Percentiles rank a stretch among this genome's conserved stretches.
Evolutionary conservation across 73 alveolate species (phyloP).

Genomic region (Tetrahymena elliotti): DNA sequence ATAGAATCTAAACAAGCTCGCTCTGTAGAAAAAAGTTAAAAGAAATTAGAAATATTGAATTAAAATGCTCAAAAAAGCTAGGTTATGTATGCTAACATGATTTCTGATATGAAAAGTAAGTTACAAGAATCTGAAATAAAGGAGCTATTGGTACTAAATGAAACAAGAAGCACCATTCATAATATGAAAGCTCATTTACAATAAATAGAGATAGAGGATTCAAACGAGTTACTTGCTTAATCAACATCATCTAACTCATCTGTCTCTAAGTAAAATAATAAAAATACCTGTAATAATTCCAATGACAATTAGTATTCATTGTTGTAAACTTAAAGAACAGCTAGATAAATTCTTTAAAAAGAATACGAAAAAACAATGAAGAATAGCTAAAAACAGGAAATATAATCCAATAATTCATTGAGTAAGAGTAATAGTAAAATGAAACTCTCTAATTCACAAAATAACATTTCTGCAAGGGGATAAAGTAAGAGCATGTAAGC

Average conservation of each 20-base stretch:
- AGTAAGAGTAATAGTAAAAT: not conserved
- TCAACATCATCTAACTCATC: not conserved
- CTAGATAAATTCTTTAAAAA: not conserved
- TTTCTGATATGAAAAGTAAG: not conserved
- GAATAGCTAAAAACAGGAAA: not conserved
- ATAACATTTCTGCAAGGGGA: not conserved
- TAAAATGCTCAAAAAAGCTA: not conserved
- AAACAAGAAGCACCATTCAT: not conserved
- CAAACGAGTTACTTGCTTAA: not conserved
- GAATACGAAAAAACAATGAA: not conserved
- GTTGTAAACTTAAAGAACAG: not conserved
- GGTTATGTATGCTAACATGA: not conserved
- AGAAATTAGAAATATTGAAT: not conserved
- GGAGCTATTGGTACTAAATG: not conserved
- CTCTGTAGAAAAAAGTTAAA: not conserved
- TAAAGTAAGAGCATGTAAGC: not conserved
- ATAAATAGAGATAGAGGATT: not conserved
- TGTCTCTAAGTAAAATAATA: not conserved
- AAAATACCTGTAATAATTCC: not conserved
- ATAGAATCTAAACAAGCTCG: not conserved
- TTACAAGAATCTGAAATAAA: not conserved
- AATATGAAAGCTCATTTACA: not conserved
- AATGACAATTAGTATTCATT: not conserved
- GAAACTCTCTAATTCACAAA: not conserved
- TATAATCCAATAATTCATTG: not conserved